Base-by-base conservation (phyloP, 768 basidiomycete species). In the Tulasnella sp. region DNA sequence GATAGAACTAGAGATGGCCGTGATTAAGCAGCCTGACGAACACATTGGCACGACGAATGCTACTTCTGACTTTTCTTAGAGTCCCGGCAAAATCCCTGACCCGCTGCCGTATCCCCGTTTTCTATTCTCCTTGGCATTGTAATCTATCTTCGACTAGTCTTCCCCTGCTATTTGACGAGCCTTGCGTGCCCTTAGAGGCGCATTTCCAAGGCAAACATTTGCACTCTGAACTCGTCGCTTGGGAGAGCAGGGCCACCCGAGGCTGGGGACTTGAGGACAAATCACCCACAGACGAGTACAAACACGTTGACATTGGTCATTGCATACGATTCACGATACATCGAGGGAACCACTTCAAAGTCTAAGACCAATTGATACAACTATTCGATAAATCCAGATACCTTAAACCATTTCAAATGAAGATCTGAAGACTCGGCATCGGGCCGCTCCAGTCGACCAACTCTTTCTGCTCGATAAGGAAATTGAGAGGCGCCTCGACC, bases 401-500 rank as follows among this genome's bases (percentile, higher is more conserved):
- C 3, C 31, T 31, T 69, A 12, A 28, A 5, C 34, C 24, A 20
- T 24, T 41, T 89, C 84, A 95, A 74, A 95, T 91, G 84, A 93
- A 96, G 81, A 95, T 92, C 0, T 93, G 94, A 77, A 96, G 86
- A 3, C 93, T 92, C 5, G 94, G 94, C 85, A 94, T 92, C 50
- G 94, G 86, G 6, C 90, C 92, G 24, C 84, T 87, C 94, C 94
- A 96, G 78, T 93, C 92, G 44, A 78, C 74, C 34, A 81, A 60
- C 34, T 81, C 81, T 24, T 64, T 75, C 64, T 82, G 80, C 81
- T 95, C 94, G 75, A 94, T 94, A 75, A 96, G 87, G 89, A 96
- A 96, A 85, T 96, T 80, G 22, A 87, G 82, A 2, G 87, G 87
- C 84, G 87, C 87, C 80, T 87, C 86, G 44, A 88, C 86, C 12